Conservation (phyloP, 768 basidiomycete genomes). For the Coprinopsis marcescibilis region DNA sequence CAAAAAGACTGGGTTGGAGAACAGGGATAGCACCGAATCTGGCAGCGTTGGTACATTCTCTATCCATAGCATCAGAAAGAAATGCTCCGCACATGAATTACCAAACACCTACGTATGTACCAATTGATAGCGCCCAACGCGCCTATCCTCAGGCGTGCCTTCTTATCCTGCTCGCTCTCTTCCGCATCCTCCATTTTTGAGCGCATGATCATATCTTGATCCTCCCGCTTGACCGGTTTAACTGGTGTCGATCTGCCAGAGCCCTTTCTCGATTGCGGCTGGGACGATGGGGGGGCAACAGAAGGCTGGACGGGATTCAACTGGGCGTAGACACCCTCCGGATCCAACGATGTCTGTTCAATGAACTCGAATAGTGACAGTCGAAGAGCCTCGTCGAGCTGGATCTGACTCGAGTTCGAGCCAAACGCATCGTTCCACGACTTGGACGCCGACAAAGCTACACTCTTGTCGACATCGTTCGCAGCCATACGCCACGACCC, state of each 20-base stretch:
- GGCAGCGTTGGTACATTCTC: background rate
- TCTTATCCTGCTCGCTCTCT: conserved; percentile 64
- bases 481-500: conserved; percentile 72
- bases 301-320: conserved; percentile 61
- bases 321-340: conserved; percentile 47
- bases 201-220: conserved; percentile 29
- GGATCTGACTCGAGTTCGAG: conserved; percentile 17
- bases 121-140: conserved; percentile 62
- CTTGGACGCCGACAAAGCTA: conserved; percentile 42
- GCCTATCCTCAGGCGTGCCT: conserved; percentile 62
- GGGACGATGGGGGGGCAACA: conserved; percentile 22
- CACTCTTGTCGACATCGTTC: conserved; percentile 65
- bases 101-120: conserved; percentile 46
- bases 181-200: conserved; percentile 55
- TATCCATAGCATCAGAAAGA: background rate
- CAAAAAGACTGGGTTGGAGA: conserved; percentile 9
- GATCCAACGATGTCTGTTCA: conserved; percentile 54
- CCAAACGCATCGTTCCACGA: conserved; percentile 41
- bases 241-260: conserved; percentile 17
- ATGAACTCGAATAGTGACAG: conserved; percentile 43
- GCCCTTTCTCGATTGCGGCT: conserved; percentile 26
- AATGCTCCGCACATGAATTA: background rate
- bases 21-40: conserved; percentile 17
- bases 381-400: conserved; percentile 26
- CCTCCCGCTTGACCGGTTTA: conserved; percentile 21